Conservation (phyloP, 2,329 filamentous ascomycete genomes). For the Dendryphion nanum region DNA sequence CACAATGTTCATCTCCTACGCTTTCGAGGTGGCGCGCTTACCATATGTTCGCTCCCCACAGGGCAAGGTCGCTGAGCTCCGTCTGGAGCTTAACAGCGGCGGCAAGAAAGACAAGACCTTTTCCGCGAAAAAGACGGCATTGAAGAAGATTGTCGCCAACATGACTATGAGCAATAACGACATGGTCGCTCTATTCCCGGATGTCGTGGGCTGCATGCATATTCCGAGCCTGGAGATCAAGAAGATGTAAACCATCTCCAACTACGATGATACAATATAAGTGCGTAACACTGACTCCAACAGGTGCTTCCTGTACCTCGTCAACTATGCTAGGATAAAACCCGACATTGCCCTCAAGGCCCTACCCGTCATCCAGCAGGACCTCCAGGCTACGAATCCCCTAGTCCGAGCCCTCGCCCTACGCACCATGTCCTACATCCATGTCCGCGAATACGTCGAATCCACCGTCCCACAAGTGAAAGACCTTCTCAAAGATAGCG, state of each 20-base stretch:
- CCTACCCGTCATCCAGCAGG: conserved; percentile 82
- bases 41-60: conserved; percentile 55
- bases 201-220: conserved; percentile 93
- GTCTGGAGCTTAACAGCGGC: conserved; percentile 87
- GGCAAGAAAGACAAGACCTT: conserved; percentile 99
- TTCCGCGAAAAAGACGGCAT: conserved; percentile 89
- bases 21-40: conserved; percentile 49
- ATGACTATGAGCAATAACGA: conserved; percentile 99
- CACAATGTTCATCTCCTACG: conserved; percentile 41
- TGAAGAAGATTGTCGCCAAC: conserved; percentile 99
- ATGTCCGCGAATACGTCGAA: conserved; percentile 93
- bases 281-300: conserved; percentile 30
- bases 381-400: conserved; percentile 91
- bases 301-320: conserved; percentile 96
- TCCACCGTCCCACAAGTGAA: conserved; percentile 83
- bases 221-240: conserved; percentile 96
- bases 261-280: neutral
- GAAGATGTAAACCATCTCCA: conserved; percentile 74
- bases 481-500: conserved; percentile 75
- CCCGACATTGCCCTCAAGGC: conserved; percentile 93
- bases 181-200: conserved; percentile 95
- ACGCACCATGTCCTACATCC: conserved; percentile 95
- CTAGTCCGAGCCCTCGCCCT: conserved; percentile 88
- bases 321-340: conserved; percentile 94
- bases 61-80: conserved; percentile 98